Evolutionary conservation across 306 rosid species (phyloP).

Genomic region (Cyamopsis tetragonoloba): DNA sequence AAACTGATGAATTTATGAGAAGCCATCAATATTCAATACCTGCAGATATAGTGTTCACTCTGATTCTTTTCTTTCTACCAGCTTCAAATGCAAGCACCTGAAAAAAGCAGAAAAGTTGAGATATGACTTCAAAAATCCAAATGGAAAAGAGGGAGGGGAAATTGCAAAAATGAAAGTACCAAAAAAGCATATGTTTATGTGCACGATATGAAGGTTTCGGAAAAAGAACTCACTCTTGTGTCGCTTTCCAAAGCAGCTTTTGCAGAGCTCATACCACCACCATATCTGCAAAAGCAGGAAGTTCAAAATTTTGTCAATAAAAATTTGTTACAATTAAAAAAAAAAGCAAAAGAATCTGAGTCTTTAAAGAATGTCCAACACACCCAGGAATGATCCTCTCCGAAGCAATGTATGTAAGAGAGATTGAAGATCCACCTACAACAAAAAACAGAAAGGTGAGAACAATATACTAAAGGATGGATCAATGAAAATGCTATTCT

Average conservation of each 20-base stretch:
- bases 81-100: slow-evolving; percentile 99
- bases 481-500: neutral
- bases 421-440: slow-evolving; percentile 76
- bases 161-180: neutral
- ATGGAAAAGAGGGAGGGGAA: neutral
- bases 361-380: slow-evolving; percentile 5
- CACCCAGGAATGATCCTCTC: slow-evolving; percentile 89
- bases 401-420: slow-evolving; percentile 86
- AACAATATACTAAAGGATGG: neutral
- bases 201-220: neutral
- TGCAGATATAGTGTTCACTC: slow-evolving; percentile 91
- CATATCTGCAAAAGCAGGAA: slow-evolving; percentile 46
- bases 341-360: neutral
- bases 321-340: neutral
- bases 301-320: neutral
- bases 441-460: slow-evolving; percentile 4
- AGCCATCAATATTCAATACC: slow-evolving; percentile 51
- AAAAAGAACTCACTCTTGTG: slow-evolving; percentile 50
- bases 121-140: neutral
- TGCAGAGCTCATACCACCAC: slow-evolving; percentile 97
- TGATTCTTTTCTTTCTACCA: slow-evolving; percentile 75
- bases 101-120: neutral
- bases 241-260: slow-evolving; percentile 93
- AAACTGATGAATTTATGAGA: neutral
- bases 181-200: neutral